Evolutionary conservation across 345 rosid species (phyloP), one percentile per base, ranked within the genome.

Genomic region (Luvunga scandens): DNA sequence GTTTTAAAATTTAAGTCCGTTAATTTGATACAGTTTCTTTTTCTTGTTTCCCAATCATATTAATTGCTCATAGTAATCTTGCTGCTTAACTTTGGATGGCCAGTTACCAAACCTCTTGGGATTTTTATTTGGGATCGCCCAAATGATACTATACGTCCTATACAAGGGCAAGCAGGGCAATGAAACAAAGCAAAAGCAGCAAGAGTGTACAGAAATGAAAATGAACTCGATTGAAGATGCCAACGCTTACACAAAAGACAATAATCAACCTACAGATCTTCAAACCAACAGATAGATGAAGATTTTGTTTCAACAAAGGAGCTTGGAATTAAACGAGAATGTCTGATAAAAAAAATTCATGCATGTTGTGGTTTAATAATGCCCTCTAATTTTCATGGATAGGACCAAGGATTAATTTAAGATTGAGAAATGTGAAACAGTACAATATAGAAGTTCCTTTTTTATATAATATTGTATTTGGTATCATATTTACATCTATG

Each of bases 81-180:
- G 39, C 55, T 30, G 50, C 50, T 45, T 45, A 45, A 45, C 28
- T 66, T 81, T 75, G 50, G 19, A 33, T 81, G 71, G 22, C 50
- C 90, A 91, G 95, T 5, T 85, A 48, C 93, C 93, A 63, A 91
- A 87, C 67, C 80, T 84, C 31, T 66, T 87, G 73, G 93, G 93
- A 10, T 87, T 91, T 71, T 22, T 82, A 24, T 78, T 88, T 22
- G 98, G 99, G 56, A 9, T 89, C 50, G 75, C 89, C 25, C 99
- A 95, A 75, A 94, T 96, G 90, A 77, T 89, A 62, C 84, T 96
- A 13, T 96, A 94, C 83, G 45, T 86, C 71, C 72, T 90, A 66
- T 94, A 92, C 83, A 85, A 84, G 76, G 80, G 86, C 22, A 69
- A 85, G 33, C 81, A 45, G 71, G 39, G 39, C 2, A 79, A 31